Percentiles rank a stretch among this genome's conserved stretches.
Conservation (phyloP, 2,329 filamentous ascomycete species). For the Diaporthe capsici region DNA sequence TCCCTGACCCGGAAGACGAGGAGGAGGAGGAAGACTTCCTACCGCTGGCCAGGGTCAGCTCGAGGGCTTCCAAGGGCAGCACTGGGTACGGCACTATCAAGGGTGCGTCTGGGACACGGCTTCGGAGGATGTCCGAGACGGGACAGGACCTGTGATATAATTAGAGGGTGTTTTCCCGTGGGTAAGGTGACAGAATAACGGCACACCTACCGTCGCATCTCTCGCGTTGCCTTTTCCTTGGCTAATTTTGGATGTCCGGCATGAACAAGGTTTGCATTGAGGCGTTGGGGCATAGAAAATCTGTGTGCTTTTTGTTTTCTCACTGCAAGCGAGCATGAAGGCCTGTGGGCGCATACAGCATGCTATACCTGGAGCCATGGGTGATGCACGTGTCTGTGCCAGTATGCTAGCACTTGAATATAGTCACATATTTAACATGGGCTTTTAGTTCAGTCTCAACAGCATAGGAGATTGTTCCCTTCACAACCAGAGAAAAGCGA, state of each 20-base stretch:
- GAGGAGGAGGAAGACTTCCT: constrained; percentile 23
- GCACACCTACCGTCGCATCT: neutral
- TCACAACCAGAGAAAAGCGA: neutral
- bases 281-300: constrained; percentile 28
- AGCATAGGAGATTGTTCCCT: neutral
- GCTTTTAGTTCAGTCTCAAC: neutral
- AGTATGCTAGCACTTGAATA: neutral
- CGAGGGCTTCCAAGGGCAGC: constrained; percentile 16
- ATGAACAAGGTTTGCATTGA: neutral
- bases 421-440: neutral
- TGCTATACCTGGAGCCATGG: neutral
- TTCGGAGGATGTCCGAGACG: constrained; percentile 36
- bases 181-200: neutral
- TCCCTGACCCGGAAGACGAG: constrained; percentile 27
- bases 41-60: constrained; percentile 34
- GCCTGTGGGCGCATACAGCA: neutral
- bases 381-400: neutral
- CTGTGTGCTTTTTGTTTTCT: neutral
- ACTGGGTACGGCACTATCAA: constrained; percentile 30
- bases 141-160: neutral
- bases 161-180: neutral
- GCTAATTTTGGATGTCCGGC: neutral
- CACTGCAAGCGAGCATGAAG: neutral
- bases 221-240: neutral
- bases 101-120: neutral